Base-by-base conservation (phyloP, 306 rosid species). In the Neltuma alba region DNA sequence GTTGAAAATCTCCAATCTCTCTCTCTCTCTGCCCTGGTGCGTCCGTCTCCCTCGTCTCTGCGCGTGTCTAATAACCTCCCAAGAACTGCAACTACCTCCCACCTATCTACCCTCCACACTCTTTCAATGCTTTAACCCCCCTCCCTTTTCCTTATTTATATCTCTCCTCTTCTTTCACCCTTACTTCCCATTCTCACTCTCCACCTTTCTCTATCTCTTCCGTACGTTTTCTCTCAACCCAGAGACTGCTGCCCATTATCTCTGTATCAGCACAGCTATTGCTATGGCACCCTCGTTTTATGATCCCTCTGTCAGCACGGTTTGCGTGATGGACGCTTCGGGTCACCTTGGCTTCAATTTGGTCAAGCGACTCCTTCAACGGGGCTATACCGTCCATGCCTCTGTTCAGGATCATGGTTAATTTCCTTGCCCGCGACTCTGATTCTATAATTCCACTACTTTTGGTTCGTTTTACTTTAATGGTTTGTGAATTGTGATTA, bases 271-370 rank as follows among this genome's bases (percentile, higher is more conserved):
- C 34, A 14, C 45, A 6, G 7, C 30, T 25, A 15, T 2, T 30
- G 8, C 10, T 4, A 92, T 93, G 97, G 92, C 92, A 4, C 91
- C 88, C 70, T 84, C 90, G 0, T 82, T 89, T 52, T 71, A 87
- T 12, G 72, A 66, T 37, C 80, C 75, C 2, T 70, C 18, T 52
- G 45, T 58, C 1, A 87, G 72, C 7, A 79, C 93, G 11, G 93
- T 91, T 0, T 93, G 98, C 27, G 97, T 91, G 2, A 87, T 93
- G 94, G 97, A 93, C 42, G 98, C 98, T 37, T 91, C 97, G 0
- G 87, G 92, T 6, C 84, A 85, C 11, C 65, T 91, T 0, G 97
- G 98, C 69, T 85, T 86, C 16, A 44, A 14, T 80, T 85, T 93
- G 0, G 93, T 87, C 25, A 80, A 86, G 64, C 82, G 80, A 10